phyloP scores from a whole-genome alignment of 306 rosid genomes.

The Datisca glomerata region DNA sequence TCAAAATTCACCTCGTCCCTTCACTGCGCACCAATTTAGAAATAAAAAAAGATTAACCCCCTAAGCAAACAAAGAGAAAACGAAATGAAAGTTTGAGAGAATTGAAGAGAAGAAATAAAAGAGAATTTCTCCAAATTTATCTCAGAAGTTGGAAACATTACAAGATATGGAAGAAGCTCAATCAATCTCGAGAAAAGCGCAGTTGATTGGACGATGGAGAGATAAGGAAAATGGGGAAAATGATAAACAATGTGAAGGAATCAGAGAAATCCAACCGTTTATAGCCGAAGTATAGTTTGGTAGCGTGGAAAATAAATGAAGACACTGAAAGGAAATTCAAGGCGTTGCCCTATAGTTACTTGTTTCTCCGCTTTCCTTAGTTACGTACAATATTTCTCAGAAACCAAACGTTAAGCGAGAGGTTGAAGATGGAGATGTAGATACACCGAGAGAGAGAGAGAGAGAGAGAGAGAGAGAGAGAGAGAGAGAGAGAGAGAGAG shows the following conservation, averaged over 20 bases:
- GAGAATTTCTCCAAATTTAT: no score
- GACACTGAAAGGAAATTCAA: background rate
- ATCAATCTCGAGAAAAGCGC: slow-evolving; percentile 1
- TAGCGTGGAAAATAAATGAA: background rate
- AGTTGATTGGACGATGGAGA: background rate
- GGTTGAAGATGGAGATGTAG: no score
- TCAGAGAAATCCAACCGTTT: background rate
- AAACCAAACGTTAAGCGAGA: background rate
- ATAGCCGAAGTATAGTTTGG: background rate
- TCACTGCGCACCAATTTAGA: slow-evolving; percentile 23
- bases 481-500: background rate
- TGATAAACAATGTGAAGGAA: background rate
- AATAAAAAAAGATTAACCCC: no score
- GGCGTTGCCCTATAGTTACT: no score
- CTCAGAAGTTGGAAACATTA: background rate
- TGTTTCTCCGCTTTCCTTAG: no score
- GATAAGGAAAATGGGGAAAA: background rate
- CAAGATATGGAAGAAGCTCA: slow-evolving; percentile 9
- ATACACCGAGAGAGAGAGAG: background rate
- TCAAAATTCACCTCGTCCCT: slow-evolving; percentile 15
- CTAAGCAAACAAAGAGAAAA: background rate
- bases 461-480: background rate
- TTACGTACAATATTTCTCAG: background rate
- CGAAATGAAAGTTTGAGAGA: background rate
- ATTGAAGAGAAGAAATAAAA: slow-evolving; percentile 1